Evolutionary conservation across 495 filamentous ascomycete genomes (phyloP).

Genomic region (Penicillium dipodomyicola): DNA sequence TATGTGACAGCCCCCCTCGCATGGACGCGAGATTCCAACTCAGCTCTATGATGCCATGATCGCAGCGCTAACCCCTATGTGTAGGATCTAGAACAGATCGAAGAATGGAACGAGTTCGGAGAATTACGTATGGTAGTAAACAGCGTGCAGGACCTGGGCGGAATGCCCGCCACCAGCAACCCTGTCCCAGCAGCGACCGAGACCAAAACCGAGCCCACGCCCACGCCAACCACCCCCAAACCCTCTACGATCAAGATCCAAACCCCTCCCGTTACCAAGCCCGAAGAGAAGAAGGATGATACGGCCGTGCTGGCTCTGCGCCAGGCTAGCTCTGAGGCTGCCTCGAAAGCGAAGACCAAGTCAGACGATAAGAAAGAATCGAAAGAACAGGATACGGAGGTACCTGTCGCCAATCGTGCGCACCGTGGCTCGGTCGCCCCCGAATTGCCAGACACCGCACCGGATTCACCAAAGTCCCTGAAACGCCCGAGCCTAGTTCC

Average conservation of each 20-base stretch:
- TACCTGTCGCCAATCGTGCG: conserved; percentile 4
- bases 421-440: conserved; percentile 33
- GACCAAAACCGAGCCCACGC: conserved; percentile 27
- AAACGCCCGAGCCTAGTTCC: conserved; percentile 40
- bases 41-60: neutral
- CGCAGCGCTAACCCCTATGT: conserved; percentile 2
- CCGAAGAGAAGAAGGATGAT: conserved; percentile 33
- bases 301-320: conserved; percentile 54
- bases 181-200: conserved; percentile 31
- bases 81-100: conserved; percentile 87
- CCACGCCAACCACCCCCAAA: conserved; percentile 35
- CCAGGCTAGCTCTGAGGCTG: conserved; percentile 68
- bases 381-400: conserved; percentile 13
- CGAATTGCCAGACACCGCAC: conserved; percentile 32
- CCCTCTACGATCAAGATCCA: conserved; percentile 45
- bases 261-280: conserved; percentile 37
- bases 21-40: conserved; percentile 1
- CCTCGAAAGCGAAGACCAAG: conserved; percentile 54
- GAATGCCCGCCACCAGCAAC: conserved; percentile 48
- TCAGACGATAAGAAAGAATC: conserved; percentile 21
- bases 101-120: conserved; percentile 99
- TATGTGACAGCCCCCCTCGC: conserved; percentile 47
- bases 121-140: conserved; percentile 84
- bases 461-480: conserved; percentile 29
- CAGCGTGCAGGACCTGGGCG: conserved; percentile 37